Base-by-base conservation (phyloP, 345 rosid species). In the Arabidopsis arenosa region DNA sequence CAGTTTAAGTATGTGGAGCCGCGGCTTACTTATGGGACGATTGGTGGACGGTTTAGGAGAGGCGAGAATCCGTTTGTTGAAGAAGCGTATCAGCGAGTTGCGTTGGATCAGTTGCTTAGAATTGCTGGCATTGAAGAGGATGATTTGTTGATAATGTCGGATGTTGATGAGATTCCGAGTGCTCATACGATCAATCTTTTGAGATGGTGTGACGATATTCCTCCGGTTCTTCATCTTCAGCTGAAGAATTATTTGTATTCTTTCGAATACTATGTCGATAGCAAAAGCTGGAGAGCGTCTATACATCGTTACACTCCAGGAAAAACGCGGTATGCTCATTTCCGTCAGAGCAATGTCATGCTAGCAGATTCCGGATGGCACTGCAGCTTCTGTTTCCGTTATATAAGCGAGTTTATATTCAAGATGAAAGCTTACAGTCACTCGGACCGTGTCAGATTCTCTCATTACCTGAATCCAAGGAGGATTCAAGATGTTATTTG, bases 351-450 rank as follows among this genome's bases (percentile, higher is more conserved):
- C 0, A 87, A 93, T 82, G 45, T 84, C 4, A 63, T 91, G 15
- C 76, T 93, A 69, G 75, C 97, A 0, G 97, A 91, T 79, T 69
- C 98, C 0, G 98, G 98, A 12, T 93, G 97, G 98, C 98, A 91
- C 68, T 93, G 98, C 70, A 93, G 98, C 84, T 93, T 93, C 78
- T 93, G 98, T 70, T 93, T 93, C 72, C 93, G 97, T 43, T 66
- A 73, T 68, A 85, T 93, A 9, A 86, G 72, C 14, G 90, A 91
- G 60, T 93, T 93, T 70, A 48, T 88, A 52, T 93, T 93, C 83
- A 93, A 93, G 87, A 93, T 93, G 98, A 90, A 86, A 79, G 98
- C 98, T 67, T 93, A 93, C 68, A 93, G 98, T 85, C 98, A 93
- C 75, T 79, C 83, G 0, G 98, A 93, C 72, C 86, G 97, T 54